These are phyloP conservation scores for Phytopythium cucurbitacearum DNA, from an alignment of 352 stramenopile species.

Conservation along the genomic window DNA sequence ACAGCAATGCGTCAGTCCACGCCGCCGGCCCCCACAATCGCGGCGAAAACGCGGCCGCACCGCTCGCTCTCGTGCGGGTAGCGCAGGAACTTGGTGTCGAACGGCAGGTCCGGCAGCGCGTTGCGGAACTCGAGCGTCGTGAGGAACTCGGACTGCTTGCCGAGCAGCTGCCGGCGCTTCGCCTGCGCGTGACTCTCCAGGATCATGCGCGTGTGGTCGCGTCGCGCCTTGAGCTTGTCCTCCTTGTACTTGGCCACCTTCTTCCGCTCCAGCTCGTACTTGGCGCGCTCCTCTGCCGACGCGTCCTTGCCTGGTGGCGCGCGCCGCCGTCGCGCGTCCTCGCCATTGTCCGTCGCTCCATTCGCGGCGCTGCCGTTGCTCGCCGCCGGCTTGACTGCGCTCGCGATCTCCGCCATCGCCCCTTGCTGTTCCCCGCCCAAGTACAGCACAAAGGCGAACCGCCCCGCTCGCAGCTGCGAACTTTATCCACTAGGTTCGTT, in stretches of 20 bases:
- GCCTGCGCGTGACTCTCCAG: conserved; percentile 82
- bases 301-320: conserved; percentile 48
- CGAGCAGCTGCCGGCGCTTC: conserved; percentile 71
- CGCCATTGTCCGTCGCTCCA: conserved; percentile 12
- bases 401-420: no score
- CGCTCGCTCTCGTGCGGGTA: conserved; percentile 77
- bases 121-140: conserved; percentile 82
- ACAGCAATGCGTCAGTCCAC: background rate
- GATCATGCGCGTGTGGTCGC: conserved; percentile 86
- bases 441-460: background rate
- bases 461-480: background rate
- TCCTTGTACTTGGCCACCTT: conserved; percentile 89
- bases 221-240: conserved; percentile 82
- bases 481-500: no score
- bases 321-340: conserved; percentile 36
- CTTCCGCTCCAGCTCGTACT: conserved; percentile 82
- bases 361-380: conserved; percentile 17
- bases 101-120: conserved; percentile 72
- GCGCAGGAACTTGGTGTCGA: conserved; percentile 85
- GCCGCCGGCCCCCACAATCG: background rate
- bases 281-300: conserved; percentile 62
- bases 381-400: conserved; percentile 1
- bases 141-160: conserved; percentile 84
- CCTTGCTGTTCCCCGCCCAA: no score
- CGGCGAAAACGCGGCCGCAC: conserved; percentile 15